A percentile compares a stretch with the other conserved stretches of the same genome.
These are phyloP conservation scores for Durusdinium trenchii DNA, from an alignment of 73 alveolate genomes.

Conservation along the genomic window DNA sequence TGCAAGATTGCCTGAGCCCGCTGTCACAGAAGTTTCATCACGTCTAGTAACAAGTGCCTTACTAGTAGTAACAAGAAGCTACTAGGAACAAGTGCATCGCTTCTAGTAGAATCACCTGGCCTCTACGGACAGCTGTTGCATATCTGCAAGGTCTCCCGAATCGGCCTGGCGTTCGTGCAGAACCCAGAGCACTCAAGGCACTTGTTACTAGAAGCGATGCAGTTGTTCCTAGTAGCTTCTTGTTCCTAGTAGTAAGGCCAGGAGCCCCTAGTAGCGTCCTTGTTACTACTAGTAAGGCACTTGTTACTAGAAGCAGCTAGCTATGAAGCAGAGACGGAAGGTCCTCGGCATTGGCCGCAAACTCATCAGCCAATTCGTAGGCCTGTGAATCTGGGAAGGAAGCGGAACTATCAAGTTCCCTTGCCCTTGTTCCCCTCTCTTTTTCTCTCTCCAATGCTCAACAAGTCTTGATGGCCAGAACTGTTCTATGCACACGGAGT, in stretches of 20 bases:
- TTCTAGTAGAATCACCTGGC: not conserved
- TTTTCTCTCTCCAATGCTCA: not conserved
- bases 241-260: not conserved
- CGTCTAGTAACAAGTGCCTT: not conserved
- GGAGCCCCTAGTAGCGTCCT: no score
- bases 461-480: not conserved
- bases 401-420: no score
- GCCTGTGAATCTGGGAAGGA: no score
- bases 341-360: conserved; percentile 21
- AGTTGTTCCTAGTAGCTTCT: not conserved
- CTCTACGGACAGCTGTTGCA: conserved; percentile 65
- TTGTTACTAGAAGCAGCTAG: no score
- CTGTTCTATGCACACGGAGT: not conserved
- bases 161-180: conserved; percentile 15
- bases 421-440: not conserved
- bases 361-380: conserved; percentile 38
- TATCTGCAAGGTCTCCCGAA: conserved; percentile 34
- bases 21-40: not conserved
- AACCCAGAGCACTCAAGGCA: not conserved
- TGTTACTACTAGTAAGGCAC: no score
- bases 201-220: not conserved
- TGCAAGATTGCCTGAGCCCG: conserved; percentile 6
- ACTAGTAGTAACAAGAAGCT: not conserved
- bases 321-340: no score
- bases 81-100: not conserved